Percentiles rank a stretch among this genome's conserved stretches.
Conservation (phyloP, 768 basidiomycete genomes). For the Trametes maxima region DNA sequence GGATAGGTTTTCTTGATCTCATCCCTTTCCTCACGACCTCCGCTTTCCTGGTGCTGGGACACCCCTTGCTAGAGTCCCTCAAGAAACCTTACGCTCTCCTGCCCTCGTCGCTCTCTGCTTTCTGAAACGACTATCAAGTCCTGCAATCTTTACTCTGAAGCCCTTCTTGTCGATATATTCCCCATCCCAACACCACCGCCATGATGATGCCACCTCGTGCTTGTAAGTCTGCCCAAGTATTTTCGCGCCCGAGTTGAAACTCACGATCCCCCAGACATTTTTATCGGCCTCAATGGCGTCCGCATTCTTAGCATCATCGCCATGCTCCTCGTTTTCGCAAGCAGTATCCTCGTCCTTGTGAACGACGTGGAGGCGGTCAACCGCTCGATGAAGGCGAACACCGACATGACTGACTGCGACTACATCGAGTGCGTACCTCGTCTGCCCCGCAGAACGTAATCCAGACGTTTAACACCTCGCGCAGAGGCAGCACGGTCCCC, state of each 20-base stretch:
- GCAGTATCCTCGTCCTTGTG: slow-evolving; percentile 73
- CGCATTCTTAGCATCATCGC: slow-evolving; percentile 80
- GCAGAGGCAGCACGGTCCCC: slow-evolving; percentile 77
- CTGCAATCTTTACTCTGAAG: not conserved
- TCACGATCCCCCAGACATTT: slow-evolving; percentile 45
- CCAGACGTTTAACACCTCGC: not conserved
- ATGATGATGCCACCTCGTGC: slow-evolving; percentile 48
- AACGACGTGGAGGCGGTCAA: slow-evolving; percentile 79
- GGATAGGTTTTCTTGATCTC: slow-evolving; percentile 20
- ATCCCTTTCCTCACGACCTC: slow-evolving; percentile 19
- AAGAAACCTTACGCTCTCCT: slow-evolving; percentile 7
- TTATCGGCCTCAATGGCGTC: slow-evolving; percentile 78
- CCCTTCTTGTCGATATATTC: not conserved
- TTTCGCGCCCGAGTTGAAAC: not conserved
- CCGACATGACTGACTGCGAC: slow-evolving; percentile 59
- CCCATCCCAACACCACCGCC: not conserved
- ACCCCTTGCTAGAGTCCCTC: slow-evolving; percentile 19
- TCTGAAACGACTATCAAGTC: slow-evolving; percentile 8
- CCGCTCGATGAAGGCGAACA: slow-evolving; percentile 46
- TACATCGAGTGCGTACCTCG: slow-evolving; percentile 68
- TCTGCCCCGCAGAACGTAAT: not conserved
- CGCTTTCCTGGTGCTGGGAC: slow-evolving; percentile 31
- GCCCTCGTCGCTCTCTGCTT: slow-evolving; percentile 1
- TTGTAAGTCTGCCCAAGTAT: slow-evolving; percentile 40
- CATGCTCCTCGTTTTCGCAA: slow-evolving; percentile 78